Evolutionary conservation across 345 rosid species (phyloP), one percentile per base, ranked within the genome.

Genomic region (Rhizophora mangle): DNA sequence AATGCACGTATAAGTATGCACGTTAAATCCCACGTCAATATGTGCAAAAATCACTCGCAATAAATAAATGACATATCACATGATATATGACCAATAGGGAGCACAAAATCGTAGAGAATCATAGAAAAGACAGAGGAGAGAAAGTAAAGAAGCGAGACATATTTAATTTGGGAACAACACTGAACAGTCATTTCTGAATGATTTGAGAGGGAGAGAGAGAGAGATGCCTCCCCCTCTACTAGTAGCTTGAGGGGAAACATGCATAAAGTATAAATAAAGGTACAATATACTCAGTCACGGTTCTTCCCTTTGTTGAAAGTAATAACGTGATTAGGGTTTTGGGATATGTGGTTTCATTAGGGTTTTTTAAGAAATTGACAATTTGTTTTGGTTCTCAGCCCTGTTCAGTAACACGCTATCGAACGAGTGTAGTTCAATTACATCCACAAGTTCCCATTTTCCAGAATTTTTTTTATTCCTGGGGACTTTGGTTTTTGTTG

Each of bases 61-160:
- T 69, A 73, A 79, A 68, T 69, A 73, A 72, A 68, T 76, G 78
- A 30, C 68, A 66, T 72, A 63, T 70, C 76, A 74, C 79, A 75
- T 74, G 77, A 76, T 75, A 76, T 75, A 78, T 29, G 80, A 80
- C 71, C 75, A 84, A 83, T 83, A 76, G 88, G 88, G 86, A 78
- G 86, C 88, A 83, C 68, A 78, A 74, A 69, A 87, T 82, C 86
- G 39, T 60, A 82, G 64, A 80, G 84, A 78, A 82, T 83, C 85
- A 73, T 61, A 72, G 79, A 82, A 82, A 74, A 60, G 69, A 76
- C 70, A 51, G 64, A 72, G 67, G 29, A 30, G 62, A 37, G 72
- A 79, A 82, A 68, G 80, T 46, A 64, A 68, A 67, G 56, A 80
- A 37, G 30, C 52, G 57, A 69, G 2, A 57, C 9, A 63, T 68